A percentile compares a stretch with the other conserved stretches of the same genome.
phyloP scores from a whole-genome alignment of 2,329 filamentous ascomycete species.

The Sarocladium oryzae region DNA sequence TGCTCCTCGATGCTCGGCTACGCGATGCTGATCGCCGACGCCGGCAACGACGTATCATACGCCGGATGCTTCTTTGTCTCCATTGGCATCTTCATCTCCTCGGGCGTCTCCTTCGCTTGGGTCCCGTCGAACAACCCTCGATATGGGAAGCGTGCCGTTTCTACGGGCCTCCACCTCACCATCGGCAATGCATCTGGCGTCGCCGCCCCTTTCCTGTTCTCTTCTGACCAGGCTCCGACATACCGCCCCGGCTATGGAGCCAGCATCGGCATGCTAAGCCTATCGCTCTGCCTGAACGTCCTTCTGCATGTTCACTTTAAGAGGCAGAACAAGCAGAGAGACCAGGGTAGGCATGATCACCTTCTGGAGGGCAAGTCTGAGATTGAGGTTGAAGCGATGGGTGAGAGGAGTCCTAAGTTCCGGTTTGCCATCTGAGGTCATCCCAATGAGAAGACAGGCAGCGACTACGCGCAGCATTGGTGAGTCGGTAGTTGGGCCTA shows the following conservation, averaged over 20 bases:
- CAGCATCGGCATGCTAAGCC: slow-evolving; percentile 38
- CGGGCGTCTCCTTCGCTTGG: slow-evolving; percentile 30
- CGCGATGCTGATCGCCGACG: slow-evolving; percentile 48
- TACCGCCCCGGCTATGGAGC: slow-evolving; percentile 45
- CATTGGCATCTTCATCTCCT: slow-evolving; percentile 41
- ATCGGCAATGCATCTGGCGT: slow-evolving; percentile 58
- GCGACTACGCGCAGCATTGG: too few species aligned
- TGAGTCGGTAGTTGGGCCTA: too few species aligned
- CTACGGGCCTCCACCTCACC: slow-evolving; percentile 53
- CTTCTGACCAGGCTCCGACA: slow-evolving; percentile 32
- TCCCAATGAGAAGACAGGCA: neutral
- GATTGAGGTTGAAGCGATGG: slow-evolving; percentile 53
- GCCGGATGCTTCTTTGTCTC: slow-evolving; percentile 57
- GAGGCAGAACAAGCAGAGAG: slow-evolving; percentile 62
- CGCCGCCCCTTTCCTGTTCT: slow-evolving; percentile 53
- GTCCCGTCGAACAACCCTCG: slow-evolving; percentile 52
- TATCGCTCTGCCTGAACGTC: slow-evolving; percentile 24
- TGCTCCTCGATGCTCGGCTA: slow-evolving; percentile 50
- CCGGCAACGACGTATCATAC: slow-evolving; percentile 52
- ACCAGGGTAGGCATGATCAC: slow-evolving; percentile 55
- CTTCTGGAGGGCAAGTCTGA: slow-evolving; percentile 58
- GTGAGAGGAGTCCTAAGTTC: slow-evolving; percentile 64
- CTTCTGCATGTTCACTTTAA: slow-evolving; percentile 37
- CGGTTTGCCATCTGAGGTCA: slow-evolving; percentile 52
- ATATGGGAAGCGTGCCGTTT: slow-evolving; percentile 58